Conservation (phyloP, 352 stramenopile genomes). For the Thalassiosira ordinaria region DNA sequence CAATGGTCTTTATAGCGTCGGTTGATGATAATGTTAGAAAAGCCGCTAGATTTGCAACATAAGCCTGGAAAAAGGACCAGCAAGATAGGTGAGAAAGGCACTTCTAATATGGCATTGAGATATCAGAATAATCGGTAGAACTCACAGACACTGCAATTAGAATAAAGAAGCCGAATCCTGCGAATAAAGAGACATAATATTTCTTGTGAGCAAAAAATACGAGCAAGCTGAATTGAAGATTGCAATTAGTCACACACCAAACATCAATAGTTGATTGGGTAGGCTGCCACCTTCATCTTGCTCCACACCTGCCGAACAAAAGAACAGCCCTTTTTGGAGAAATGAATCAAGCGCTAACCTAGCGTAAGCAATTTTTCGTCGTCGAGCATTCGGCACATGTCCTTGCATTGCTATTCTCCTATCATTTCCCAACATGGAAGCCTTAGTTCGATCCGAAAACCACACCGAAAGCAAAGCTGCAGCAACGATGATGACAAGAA, state of each 20-base stretch:
- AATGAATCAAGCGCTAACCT: conserved; percentile 36
- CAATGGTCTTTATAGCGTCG: conserved; percentile 13
- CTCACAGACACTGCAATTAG: conserved; percentile 36
- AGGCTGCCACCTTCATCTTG: conserved; percentile 28
- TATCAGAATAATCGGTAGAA: too few species aligned
- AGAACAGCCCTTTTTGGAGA: conserved; percentile 38
- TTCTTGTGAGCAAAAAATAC: too few species aligned
- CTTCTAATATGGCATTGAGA: too few species aligned
- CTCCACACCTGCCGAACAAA: conserved; percentile 30
- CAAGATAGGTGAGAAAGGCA: too few species aligned
- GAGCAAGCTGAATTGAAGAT: too few species aligned
- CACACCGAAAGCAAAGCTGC: conserved; percentile 33
- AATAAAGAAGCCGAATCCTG: conserved; percentile 40
- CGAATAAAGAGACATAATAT: not conserved
- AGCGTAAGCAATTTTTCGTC: conserved; percentile 8
- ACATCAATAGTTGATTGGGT: conserved; percentile 46
- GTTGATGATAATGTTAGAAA: conserved; percentile 29
- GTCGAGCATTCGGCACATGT: not conserved
- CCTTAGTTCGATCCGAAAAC: conserved; percentile 6
- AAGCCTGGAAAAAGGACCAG: too few species aligned
- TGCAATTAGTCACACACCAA: not conserved
- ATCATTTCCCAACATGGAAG: not conserved
- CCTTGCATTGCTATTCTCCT: not conserved
- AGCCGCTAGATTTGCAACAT: conserved; percentile 47
- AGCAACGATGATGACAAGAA: conserved; percentile 16